These are phyloP conservation scores for Mikania micrantha DNA, from an alignment of 129 eudicot species.

Conservation along the genomic window DNA sequence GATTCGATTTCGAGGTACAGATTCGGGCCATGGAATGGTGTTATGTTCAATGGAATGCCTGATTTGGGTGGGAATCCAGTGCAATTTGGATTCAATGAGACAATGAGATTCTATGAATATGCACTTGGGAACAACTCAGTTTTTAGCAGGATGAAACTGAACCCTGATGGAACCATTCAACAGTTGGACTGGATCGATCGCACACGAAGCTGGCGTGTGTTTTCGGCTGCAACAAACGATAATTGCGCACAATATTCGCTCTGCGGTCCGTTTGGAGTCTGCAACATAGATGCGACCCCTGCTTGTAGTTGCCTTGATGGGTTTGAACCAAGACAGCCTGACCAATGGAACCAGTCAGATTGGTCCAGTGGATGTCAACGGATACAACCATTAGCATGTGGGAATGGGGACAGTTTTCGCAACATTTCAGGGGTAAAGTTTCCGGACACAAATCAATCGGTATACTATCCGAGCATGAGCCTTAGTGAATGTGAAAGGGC, in stretches of 20 bases:
- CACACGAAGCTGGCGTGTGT: constrained; percentile 18
- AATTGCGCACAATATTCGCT: constrained; percentile 32
- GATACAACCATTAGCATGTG: constrained; percentile 23
- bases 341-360: constrained; percentile 33
- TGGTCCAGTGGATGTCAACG: constrained; percentile 56
- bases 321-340: constrained; percentile 34
- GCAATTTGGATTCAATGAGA: constrained; percentile 20
- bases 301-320: constrained; percentile 43
- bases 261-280: constrained; percentile 50
- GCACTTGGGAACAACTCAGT: constrained; percentile 15
- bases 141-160: constrained; percentile 20
- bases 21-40: constrained; percentile 64
- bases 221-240: constrained; percentile 16
- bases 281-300: constrained; percentile 31
- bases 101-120: constrained; percentile 23
- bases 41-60: constrained; percentile 34
- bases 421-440: constrained; percentile 29
- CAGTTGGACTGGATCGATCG: constrained; percentile 23
- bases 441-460: constrained; percentile 30
- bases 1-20: constrained; percentile 8
- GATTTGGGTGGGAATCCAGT: constrained; percentile 14
- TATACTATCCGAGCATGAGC: constrained; percentile 31
- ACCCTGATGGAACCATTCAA: constrained; percentile 19
- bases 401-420: constrained; percentile 38
- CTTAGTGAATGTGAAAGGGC: constrained; percentile 34